Evolutionary conservation across 805 yeast species (phyloP).

Genomic region (Myxozyma sirexii): DNA sequence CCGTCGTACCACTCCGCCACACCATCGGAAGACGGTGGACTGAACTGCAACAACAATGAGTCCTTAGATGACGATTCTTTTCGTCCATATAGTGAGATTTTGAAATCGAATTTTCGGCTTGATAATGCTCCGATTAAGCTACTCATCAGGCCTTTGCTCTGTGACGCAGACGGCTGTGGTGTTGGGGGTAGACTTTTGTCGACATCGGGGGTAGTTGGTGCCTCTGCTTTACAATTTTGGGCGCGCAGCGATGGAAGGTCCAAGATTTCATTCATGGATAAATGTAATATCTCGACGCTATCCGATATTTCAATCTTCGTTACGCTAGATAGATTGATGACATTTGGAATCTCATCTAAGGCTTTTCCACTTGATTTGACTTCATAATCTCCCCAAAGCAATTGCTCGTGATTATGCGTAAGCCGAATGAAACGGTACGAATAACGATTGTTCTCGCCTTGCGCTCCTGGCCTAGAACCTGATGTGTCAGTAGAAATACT

Average conservation of each 20-base stretch:
- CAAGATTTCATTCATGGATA: neutral
- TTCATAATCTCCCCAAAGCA: slow-evolving; percentile 1
- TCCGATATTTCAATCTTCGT: neutral
- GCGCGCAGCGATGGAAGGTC: neutral
- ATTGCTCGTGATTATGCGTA: neutral
- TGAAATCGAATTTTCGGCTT: neutral
- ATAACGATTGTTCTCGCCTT: neutral
- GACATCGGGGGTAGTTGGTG: neutral
- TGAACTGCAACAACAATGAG: slow-evolving; percentile 7
- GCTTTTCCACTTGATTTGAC: neutral
- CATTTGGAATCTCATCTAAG: neutral
- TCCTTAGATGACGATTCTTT: neutral
- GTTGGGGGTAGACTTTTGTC: neutral
- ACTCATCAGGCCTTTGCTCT: neutral
- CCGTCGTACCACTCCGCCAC: slow-evolving; percentile 29
- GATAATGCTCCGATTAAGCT: neutral
- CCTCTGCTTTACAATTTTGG: neutral
- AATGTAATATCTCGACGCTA: neutral
- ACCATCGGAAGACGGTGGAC: slow-evolving; percentile 4
- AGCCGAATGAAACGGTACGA: neutral
- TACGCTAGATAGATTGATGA: neutral
- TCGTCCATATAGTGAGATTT: slow-evolving; percentile 11
- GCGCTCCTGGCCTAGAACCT: neutral
- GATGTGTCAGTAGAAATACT: neutral
- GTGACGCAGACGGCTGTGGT: neutral